Percentiles rank a stretch among this genome's conserved stretches.
Evolutionary conservation across 1,284 basidiomycete genomes (phyloP).

Genomic region (Ustilago hordei): DNA sequence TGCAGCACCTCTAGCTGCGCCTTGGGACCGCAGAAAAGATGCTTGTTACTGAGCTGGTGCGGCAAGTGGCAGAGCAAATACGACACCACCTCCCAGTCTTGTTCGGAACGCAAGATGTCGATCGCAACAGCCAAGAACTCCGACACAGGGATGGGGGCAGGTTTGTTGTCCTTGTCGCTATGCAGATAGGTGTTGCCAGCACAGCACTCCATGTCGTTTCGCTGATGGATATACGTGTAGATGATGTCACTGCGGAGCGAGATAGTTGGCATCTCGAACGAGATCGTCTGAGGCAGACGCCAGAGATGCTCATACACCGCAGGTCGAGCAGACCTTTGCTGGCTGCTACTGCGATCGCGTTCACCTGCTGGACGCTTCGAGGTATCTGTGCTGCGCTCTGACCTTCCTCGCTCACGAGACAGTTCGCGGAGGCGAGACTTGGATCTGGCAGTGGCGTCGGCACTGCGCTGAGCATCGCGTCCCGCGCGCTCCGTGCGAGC

Average conservation of each 20-base stretch:
- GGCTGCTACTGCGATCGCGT: constrained; percentile 74
- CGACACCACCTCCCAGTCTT: constrained; percentile 92
- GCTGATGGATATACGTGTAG: constrained; percentile 69
- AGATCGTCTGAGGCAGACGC: constrained; percentile 80
- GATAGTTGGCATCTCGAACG: constrained; percentile 75
- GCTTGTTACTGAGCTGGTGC: constrained; percentile 91
- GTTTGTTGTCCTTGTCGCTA: constrained; percentile 44
- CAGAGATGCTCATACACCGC: constrained; percentile 73
- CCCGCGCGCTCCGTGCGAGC: constrained; percentile 40
- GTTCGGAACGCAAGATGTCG: constrained; percentile 80
- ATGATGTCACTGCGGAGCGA: constrained; percentile 72
- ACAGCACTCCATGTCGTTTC: constrained; percentile 72
- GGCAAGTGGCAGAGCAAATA: constrained; percentile 93
- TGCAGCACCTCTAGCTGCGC: constrained; percentile 77
- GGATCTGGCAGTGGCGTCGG: constrained; percentile 28
- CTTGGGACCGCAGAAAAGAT: constrained; percentile 91
- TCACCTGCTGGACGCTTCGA: constrained; percentile 27
- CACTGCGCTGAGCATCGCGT: constrained; percentile 39
- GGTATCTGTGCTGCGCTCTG: constrained; percentile 34
- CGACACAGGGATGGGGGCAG: constrained; percentile 78
- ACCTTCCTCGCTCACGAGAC: constrained; percentile 40
- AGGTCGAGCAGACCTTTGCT: constrained; percentile 31
- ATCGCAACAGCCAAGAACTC: constrained; percentile 79
- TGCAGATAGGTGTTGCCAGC: constrained; percentile 55
- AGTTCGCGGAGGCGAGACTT: constrained; percentile 47